These are phyloP conservation scores for Podaxis sp. DNA, from an alignment of 768 basidiomycete genomes.

Conservation along the genomic window DNA sequence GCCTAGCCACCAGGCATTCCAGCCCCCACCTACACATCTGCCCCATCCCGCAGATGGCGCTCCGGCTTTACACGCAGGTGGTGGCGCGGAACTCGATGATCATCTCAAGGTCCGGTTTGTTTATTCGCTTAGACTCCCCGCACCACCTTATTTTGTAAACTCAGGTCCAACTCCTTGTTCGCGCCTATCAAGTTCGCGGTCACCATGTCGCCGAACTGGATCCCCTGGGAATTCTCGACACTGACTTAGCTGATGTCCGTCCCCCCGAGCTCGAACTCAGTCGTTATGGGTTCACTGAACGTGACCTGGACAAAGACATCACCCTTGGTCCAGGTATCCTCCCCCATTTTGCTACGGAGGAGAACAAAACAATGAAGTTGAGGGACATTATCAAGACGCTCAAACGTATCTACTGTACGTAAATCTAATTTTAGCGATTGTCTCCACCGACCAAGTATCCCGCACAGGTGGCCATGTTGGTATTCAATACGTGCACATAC, in stretches of 20 bases:
- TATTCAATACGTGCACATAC: slow-evolving; percentile 93
- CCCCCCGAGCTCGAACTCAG: slow-evolving; percentile 93
- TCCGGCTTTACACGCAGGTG: slow-evolving; percentile 67
- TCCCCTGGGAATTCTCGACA: slow-evolving; percentile 89
- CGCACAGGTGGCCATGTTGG: slow-evolving; percentile 78
- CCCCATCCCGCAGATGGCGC: slow-evolving; percentile 77
- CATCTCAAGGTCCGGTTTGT: slow-evolving; percentile 78
- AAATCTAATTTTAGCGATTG: background rate
- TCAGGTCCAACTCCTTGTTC: slow-evolving; percentile 95
- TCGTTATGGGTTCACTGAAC: slow-evolving; percentile 93
- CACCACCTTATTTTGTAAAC: slow-evolving; percentile 4
- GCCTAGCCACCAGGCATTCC: slow-evolving; percentile 76
- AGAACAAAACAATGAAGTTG: slow-evolving; percentile 83
- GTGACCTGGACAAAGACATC: slow-evolving; percentile 93
- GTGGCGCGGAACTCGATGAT: slow-evolving; percentile 82
- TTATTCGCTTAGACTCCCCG: slow-evolving; percentile 6
- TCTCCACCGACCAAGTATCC: slow-evolving; percentile 11
- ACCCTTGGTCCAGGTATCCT: slow-evolving; percentile 94
- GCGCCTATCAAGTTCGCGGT: slow-evolving; percentile 98
- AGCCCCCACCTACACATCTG: slow-evolving; percentile 72
- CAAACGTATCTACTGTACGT: slow-evolving; percentile 92
- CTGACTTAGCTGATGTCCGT: slow-evolving; percentile 75
- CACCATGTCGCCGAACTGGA: slow-evolving; percentile 96
- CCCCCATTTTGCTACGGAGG: slow-evolving; percentile 89
- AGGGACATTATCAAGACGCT: slow-evolving; percentile 89